Conservation (phyloP, 2,329 filamentous ascomycete species). For the Bisporella sp. region DNA sequence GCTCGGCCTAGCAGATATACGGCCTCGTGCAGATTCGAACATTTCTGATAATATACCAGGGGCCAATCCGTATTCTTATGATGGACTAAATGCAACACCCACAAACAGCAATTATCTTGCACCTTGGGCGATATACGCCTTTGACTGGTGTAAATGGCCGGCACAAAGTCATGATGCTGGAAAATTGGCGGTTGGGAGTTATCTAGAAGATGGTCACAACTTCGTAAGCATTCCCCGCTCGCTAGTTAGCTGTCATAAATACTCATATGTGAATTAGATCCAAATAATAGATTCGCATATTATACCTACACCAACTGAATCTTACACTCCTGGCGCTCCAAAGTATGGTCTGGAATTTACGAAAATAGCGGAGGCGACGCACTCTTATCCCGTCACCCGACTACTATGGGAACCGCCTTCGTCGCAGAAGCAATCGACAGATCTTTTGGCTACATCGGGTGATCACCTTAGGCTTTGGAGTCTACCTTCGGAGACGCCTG, state of each 20-base stretch:
- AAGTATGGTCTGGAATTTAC: conserved; percentile 81
- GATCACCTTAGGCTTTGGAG: conserved; percentile 95
- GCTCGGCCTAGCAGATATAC: conserved; percentile 84
- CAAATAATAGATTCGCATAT: conserved; percentile 93
- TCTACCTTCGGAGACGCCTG: conserved; percentile 62
- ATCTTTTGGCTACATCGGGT: conserved; percentile 88
- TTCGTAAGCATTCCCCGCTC: conserved; percentile 56
- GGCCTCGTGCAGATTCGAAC: conserved; percentile 76
- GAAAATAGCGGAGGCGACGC: conserved; percentile 91
- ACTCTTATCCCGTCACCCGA: conserved; percentile 93
- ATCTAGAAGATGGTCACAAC: conserved; percentile 96
- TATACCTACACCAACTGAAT: conserved; percentile 59
- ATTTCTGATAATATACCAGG: conserved; percentile 66
- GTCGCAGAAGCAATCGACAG: conserved; percentile 89
- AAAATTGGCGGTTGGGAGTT: conserved; percentile 92
- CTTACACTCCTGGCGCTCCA: conserved; percentile 61
- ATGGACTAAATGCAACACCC: conserved; percentile 56
- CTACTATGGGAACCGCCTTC: conserved; percentile 95
- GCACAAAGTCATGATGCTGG: conserved; percentile 74
- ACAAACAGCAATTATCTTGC: conserved; percentile 89
- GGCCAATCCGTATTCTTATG: conserved; percentile 50
- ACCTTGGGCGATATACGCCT: conserved; percentile 92
- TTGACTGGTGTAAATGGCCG: conserved; percentile 99
- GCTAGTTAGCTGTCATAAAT: background rate
- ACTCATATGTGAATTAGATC: conserved; percentile 51